phyloP scores from a whole-genome alignment of 306 rosid species.

The Vachellia pachyceras region DNA sequence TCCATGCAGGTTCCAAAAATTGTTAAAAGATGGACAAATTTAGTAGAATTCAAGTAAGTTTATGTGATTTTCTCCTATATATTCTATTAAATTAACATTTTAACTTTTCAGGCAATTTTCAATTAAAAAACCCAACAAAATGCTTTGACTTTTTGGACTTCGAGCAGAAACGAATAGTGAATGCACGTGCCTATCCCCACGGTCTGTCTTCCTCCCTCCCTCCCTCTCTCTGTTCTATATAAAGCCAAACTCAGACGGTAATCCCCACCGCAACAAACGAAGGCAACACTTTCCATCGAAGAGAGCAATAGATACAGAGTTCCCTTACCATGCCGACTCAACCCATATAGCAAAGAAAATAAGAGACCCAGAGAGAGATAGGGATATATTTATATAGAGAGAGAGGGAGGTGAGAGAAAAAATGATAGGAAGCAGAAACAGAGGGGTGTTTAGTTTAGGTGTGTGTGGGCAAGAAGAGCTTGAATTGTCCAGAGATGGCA shows the following conservation, averaged over 20 bases:
- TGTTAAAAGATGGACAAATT: too few relatives aligned
- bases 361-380: neutral
- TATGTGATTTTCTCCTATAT: too few relatives aligned
- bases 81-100: too few relatives aligned
- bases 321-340: neutral
- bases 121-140: too few relatives aligned
- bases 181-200: too few relatives aligned
- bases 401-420: neutral
- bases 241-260: neutral
- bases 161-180: neutral
- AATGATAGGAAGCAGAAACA: neutral
- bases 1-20: too few relatives aligned
- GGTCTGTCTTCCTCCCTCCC: too few relatives aligned
- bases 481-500: slow-evolving; percentile 43
- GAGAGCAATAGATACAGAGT: neutral
- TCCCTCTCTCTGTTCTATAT: too few relatives aligned
- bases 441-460: neutral
- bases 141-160: neutral
- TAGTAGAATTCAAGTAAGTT: too few relatives aligned
- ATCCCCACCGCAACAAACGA: neutral
- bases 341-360: neutral
- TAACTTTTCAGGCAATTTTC: too few relatives aligned
- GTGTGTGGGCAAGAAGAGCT: slow-evolving; percentile 20
- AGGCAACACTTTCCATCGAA: neutral
- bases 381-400: neutral